phyloP scores from a whole-genome alignment of 495 filamentous ascomycete genomes.

The Hypoxylon fuscum region DNA sequence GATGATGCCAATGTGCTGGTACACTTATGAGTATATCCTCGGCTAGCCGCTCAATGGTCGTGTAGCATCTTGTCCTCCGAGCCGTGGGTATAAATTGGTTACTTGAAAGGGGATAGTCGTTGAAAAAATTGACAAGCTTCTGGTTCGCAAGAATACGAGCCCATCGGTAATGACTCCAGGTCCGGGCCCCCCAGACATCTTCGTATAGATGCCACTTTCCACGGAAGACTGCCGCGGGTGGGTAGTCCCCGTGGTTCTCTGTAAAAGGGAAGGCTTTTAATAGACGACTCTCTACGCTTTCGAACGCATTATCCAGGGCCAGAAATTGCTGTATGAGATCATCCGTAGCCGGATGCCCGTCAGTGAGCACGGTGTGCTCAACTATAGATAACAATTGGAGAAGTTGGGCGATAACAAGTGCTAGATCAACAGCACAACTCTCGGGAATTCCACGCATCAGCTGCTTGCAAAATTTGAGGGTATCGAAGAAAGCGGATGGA shows the following conservation, averaged over 20 bases:
- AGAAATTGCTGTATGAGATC: conserved; percentile 45
- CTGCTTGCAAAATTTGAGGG: conserved; percentile 44
- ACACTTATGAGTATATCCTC: conserved; percentile 54
- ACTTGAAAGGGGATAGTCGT: conserved; percentile 46
- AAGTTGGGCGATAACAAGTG: conserved; percentile 43
- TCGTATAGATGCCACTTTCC: conserved; percentile 68
- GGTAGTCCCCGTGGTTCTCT: conserved; percentile 40
- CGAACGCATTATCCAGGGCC: conserved; percentile 47
- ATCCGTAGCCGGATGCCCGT: conserved; percentile 44
- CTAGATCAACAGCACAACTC: conserved; percentile 45
- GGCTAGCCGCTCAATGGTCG: conserved; percentile 44
- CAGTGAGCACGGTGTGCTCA: conserved; percentile 41
- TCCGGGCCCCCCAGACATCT: conserved; percentile 63
- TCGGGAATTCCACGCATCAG: conserved; percentile 33
- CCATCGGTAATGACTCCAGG: conserved; percentile 72
- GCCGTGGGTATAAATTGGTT: conserved; percentile 45
- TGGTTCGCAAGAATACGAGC: conserved; percentile 66
- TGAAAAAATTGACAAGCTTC: conserved; percentile 52
- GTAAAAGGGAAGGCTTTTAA: conserved; percentile 43
- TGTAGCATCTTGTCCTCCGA: conserved; percentile 46
- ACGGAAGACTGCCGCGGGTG: conserved; percentile 58
- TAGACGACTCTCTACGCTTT: conserved; percentile 44
- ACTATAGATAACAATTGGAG: conserved; percentile 45
- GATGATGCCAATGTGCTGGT: conserved; percentile 58
- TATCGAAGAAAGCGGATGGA: conserved; percentile 49